phyloP scores from a whole-genome alignment of 2,329 filamentous ascomycete species.

The Aspergillus aculeatus region DNA sequence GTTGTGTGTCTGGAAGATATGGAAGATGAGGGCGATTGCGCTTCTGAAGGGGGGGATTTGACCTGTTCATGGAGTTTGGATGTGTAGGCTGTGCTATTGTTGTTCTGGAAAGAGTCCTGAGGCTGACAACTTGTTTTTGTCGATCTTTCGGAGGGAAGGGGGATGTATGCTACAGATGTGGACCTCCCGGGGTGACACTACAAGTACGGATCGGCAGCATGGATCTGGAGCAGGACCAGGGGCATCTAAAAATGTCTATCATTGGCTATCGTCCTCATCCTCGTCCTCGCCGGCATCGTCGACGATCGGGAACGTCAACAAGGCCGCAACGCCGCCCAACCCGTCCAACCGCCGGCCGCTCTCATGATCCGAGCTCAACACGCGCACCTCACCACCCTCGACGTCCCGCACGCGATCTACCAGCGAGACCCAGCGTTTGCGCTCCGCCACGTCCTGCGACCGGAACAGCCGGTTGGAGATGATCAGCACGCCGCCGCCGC shows the following conservation, averaged over 20 bases:
- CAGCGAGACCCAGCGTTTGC: conserved; percentile 77
- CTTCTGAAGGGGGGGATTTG: too few species aligned
- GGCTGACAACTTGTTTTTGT: too few species aligned
- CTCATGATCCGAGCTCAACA: conserved; percentile 93
- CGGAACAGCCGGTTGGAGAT: conserved; percentile 87
- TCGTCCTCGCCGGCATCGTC: conserved; percentile 73
- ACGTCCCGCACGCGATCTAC: conserved; percentile 81
- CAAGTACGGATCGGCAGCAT: not conserved
- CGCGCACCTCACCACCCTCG: conserved; percentile 79
- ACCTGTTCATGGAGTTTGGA: too few species aligned
- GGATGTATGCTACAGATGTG: too few species aligned
- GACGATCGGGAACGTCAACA: conserved; percentile 82
- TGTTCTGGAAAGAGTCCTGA: too few species aligned
- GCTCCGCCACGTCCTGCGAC: conserved; percentile 71
- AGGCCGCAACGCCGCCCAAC: conserved; percentile 82
- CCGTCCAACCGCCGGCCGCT: conserved; percentile 82
- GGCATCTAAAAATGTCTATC: not conserved
- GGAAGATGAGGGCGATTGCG: too few species aligned
- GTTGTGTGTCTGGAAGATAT: too few species aligned
- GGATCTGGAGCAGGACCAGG: not conserved
- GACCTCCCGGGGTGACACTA: too few species aligned
- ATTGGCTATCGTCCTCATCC: conserved; percentile 34
- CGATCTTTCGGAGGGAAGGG: too few species aligned
- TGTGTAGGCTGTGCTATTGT: too few species aligned
- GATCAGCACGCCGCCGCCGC: conserved; percentile 78